Base-by-base conservation (phyloP, 1,284 basidiomycete species). In the Apiotrichum montevideense region DNA sequence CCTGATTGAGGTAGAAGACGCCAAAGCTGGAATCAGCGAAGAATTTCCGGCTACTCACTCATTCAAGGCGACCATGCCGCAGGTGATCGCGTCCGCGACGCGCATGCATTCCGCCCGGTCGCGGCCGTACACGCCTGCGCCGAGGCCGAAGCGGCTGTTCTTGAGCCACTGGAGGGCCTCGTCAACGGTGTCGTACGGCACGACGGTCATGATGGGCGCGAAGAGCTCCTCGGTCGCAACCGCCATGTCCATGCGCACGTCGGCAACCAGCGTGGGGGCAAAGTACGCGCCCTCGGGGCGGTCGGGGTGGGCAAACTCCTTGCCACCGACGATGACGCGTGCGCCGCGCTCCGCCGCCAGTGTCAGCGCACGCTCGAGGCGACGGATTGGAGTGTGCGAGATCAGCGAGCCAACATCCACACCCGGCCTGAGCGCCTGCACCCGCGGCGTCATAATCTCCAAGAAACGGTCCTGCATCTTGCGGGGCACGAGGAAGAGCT, bases 1-100 rank as follows among this genome's bases (percentile, higher is more conserved):
- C 88, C 80, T 97, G 94, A 73, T 90, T 95, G 64, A 73, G 61
- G 60, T 97, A 98, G 78, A 88, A 93, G 3, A 93, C 88, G 29
- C 86, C 93, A 71, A 95, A 95, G 55, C 77, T 76, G 58, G 61
- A 9, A 29, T 65, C 44, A 64, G 49, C 47, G 7, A 39, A 1
- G 33, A 6, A 9, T 5, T 51, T 44, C 62, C 54, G 10, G 40
- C 4, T 11, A 84, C 91, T 74, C 89, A 96, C 76, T 95, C 92
- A 68, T 98, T 98, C 67, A 97, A 82, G 40, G 93, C 87, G 8
- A 98, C 93, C 95, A 98, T 98, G 42, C 95, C 95, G 64, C 90
- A 93, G 57, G 94, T 83, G 48, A 98, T 77, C 51, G 80, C 77
- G 56, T 84, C 83, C 14, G 92, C 91, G 10, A 98, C 86, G 53